These are phyloP conservation scores for Pichia sp. DNA, from an alignment of 1,139 yeast genomes.

Conservation along the genomic window DNA sequence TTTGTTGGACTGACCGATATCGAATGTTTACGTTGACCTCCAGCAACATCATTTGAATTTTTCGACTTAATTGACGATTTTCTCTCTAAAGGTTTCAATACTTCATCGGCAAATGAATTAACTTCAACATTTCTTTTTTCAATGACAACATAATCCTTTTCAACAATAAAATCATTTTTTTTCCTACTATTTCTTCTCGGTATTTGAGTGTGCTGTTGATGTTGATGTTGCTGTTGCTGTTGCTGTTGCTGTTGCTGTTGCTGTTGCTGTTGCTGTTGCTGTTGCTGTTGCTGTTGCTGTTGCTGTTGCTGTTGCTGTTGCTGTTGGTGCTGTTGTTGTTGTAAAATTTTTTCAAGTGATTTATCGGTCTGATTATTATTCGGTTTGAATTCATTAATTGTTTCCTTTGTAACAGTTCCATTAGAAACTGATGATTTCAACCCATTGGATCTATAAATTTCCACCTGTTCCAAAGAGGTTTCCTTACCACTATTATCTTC, in stretches of 20 bases:
- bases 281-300: neutral
- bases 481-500: constrained; percentile 2
- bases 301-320: neutral
- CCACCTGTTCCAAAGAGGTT: neutral
- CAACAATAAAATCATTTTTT: constrained; percentile 27
- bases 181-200: neutral
- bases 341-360: constrained; percentile 3
- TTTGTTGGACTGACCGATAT: constrained; percentile 66
- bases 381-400: constrained; percentile 39
- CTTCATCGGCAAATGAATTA: constrained; percentile 88
- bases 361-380: constrained; percentile 19
- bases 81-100: constrained; percentile 39
- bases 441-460: neutral
- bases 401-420: constrained; percentile 3
- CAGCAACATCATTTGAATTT: neutral
- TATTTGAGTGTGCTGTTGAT: neutral
- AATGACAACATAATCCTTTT: constrained; percentile 86
- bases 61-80: neutral
- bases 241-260: neutral
- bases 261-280: constrained; percentile 2
- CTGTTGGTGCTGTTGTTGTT: neutral
- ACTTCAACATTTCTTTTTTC: constrained; percentile 94
- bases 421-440: constrained; percentile 5
- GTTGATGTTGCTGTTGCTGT: neutral
- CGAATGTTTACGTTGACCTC: constrained; percentile 6